Percentiles rank a stretch among this genome's conserved stretches.
These are phyloP conservation scores for Pterocarpus santalinus DNA, from an alignment of 306 rosid genomes.

Conservation along the genomic window DNA sequence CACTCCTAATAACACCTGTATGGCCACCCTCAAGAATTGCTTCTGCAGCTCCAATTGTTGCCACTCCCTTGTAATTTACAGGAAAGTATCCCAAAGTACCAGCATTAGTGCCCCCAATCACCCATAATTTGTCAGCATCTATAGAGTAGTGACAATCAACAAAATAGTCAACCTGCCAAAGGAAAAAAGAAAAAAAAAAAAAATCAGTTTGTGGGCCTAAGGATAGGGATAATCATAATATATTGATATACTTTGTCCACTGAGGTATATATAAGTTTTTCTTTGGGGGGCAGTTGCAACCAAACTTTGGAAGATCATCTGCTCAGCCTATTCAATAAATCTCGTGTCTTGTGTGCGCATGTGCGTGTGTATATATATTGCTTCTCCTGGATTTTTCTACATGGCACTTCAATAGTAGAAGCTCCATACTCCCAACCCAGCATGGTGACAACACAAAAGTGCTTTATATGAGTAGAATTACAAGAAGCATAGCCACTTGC, in stretches of 20 bases:
- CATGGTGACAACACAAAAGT: background rate
- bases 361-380: too few relatives aligned
- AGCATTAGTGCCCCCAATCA: conserved; percentile 78
- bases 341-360: too few relatives aligned
- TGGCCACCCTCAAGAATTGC: conserved; percentile 94
- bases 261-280: background rate
- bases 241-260: too few relatives aligned
- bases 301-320: conserved; percentile 2
- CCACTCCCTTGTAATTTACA: conserved; percentile 56
- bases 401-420: background rate
- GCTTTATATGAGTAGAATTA: background rate
- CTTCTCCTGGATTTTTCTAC: too few relatives aligned
- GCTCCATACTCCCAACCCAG: background rate
- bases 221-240: background rate
- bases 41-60: conserved; percentile 74
- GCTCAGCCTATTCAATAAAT: too few relatives aligned
- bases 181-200: conserved; percentile 3
- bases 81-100: conserved; percentile 90
- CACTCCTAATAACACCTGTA: conserved; percentile 67
- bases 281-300: background rate
- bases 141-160: conserved; percentile 84
- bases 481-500: conserved; percentile 26
- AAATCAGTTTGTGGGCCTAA: background rate
- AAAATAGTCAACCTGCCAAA: conserved; percentile 84
- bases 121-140: conserved; percentile 78